Conservation (phyloP, 176 grass and related monocot species). For the Bothriochloa decipiens region DNA sequence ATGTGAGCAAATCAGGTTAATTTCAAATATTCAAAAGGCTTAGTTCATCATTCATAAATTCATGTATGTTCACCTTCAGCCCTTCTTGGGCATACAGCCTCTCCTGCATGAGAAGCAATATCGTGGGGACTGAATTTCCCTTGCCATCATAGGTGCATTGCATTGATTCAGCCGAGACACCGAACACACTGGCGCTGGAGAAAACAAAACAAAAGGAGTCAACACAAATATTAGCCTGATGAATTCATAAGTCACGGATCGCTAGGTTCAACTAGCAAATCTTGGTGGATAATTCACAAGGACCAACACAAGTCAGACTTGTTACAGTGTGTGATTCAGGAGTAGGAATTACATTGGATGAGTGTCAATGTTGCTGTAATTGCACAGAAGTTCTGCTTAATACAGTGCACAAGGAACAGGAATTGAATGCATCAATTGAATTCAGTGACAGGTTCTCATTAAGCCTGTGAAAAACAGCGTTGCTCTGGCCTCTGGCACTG, state of each 20-base stretch:
- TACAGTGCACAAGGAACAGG: background rate
- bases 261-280: background rate
- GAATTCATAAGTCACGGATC: background rate
- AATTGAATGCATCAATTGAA: background rate
- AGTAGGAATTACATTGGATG: background rate
- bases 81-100: conserved; percentile 82
- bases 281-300: background rate
- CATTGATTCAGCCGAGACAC: conserved; percentile 94
- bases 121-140: conserved; percentile 89
- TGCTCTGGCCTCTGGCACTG: background rate
- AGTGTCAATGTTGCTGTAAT: too few species aligned
- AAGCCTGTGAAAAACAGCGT: background rate
- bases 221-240: background rate
- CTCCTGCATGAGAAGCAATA: conserved; percentile 87
- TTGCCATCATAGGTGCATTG: conserved; percentile 79
- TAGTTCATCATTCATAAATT: background rate
- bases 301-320: background rate
- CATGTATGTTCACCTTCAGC: conserved; percentile 49
- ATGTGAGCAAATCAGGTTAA: background rate
- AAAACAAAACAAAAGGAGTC: background rate
- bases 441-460: background rate
- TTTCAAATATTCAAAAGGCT: background rate
- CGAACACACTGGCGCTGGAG: conserved; percentile 76
- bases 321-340: background rate
- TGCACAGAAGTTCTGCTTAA: background rate